A percentile compares a stretch with the other conserved stretches of the same genome.
These are phyloP conservation scores for Saccharomyces pastorianus DNA, from an alignment of 1,139 yeast genomes.

Conservation along the genomic window DNA sequence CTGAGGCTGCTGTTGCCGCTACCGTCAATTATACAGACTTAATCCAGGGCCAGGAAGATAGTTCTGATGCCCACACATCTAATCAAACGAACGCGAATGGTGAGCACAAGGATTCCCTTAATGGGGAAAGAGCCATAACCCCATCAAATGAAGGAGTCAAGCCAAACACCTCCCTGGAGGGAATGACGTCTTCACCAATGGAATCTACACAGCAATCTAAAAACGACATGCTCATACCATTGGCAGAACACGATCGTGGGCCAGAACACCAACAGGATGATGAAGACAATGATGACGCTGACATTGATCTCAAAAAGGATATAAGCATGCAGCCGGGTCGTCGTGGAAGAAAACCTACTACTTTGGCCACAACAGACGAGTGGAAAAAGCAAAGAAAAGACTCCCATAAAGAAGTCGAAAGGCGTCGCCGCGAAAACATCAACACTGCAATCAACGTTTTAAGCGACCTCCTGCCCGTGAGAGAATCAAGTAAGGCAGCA, in stretches of 20 bases:
- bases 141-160: not conserved
- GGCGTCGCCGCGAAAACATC: conserved; percentile 89
- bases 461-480: conserved; percentile 71
- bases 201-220: not conserved
- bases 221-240: conserved; percentile 3
- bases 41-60: conserved; percentile 11
- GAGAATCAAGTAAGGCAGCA: conserved; percentile 87
- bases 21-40: conserved; percentile 19
- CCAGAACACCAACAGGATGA: conserved; percentile 6
- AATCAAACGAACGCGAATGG: conserved; percentile 5
- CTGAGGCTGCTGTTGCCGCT: conserved; percentile 17
- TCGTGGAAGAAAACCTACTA: conserved; percentile 32
- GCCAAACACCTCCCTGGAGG: not conserved
- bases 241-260: not conserved
- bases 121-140: not conserved
- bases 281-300: conserved; percentile 5
- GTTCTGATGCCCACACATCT: conserved; percentile 1
- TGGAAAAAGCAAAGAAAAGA: conserved; percentile 83
- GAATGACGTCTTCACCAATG: conserved; percentile 1
- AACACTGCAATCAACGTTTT: conserved; percentile 82
- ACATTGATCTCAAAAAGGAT: conserved; percentile 14
- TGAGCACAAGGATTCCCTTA: conserved; percentile 1
- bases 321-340: conserved; percentile 22
- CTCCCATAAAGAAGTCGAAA: conserved; percentile 95
- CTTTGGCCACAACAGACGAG: conserved; percentile 65